A percentile compares a stretch with the other conserved stretches of the same genome.
These are phyloP conservation scores for Saccharomyces pastorianus DNA, from an alignment of 1,139 yeast species.

Conservation along the genomic window DNA sequence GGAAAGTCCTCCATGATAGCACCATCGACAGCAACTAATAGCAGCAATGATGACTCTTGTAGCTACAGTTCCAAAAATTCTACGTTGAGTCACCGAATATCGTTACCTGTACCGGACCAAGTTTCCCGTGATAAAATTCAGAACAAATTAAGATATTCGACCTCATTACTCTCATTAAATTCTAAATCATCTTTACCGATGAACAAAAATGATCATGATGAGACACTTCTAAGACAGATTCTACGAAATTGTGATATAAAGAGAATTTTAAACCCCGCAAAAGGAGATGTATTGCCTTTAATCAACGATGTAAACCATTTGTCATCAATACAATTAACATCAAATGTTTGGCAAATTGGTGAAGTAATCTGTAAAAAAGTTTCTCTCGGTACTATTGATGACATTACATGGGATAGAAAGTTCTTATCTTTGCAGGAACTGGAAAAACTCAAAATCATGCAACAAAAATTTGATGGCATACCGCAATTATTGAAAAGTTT, in stretches of 20 bases:
- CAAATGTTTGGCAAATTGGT: conserved; percentile 16
- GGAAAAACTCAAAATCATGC: conserved; percentile 17
- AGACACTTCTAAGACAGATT: conserved; percentile 20
- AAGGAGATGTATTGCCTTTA: neutral
- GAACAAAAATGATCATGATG: conserved; percentile 22
- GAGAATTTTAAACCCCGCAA: conserved; percentile 1
- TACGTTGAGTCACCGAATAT: conserved; percentile 33
- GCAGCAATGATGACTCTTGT: conserved; percentile 11
- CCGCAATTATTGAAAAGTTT: conserved; percentile 22
- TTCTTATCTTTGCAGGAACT: conserved; percentile 26
- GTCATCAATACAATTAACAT: conserved; percentile 10
- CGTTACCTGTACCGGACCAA: conserved; percentile 50
- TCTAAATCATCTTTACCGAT: conserved; percentile 20
- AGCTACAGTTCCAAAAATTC: conserved; percentile 9
- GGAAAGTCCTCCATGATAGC: conserved; percentile 18
- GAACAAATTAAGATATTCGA: conserved; percentile 44
- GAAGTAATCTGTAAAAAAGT: conserved; percentile 19
- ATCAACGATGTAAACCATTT: neutral
- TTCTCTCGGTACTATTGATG: conserved; percentile 14
- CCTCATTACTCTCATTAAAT: conserved; percentile 41
- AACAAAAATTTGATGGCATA: conserved; percentile 25
- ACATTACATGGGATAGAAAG: conserved; percentile 14
- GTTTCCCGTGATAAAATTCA: conserved; percentile 47
- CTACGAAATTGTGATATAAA: conserved; percentile 23
- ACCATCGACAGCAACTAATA: conserved; percentile 4